Base-by-base conservation (phyloP, 768 basidiomycete species). In the Naematelia aurantialba region DNA sequence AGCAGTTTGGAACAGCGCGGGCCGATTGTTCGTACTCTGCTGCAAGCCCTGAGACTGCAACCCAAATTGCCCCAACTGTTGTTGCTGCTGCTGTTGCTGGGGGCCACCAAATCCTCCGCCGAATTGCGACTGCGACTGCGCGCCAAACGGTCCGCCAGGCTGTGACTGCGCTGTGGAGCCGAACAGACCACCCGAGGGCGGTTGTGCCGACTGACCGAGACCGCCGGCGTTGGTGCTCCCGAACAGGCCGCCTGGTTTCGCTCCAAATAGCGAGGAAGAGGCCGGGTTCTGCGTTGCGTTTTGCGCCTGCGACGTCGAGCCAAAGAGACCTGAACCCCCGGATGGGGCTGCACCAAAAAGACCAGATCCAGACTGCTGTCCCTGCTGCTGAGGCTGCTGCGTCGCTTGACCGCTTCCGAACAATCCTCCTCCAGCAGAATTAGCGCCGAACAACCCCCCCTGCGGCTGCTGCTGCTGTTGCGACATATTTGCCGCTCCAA, bases 161-260 rank as follows among this genome's bases (percentile, higher is more conserved):
- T 50, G 56, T 12, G 58, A n/a, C 31, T 62, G 61, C 17, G 54
- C 45, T 8, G 58, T 60, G 8, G 68, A 65, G 31, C 69, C 66
- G 29, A 70, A 70, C 10, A 67, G 58, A 45, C 62, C 59, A n/a
- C 50, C 45, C 19, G 24, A 12, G 30, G 44, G 58, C 47, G 31
- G 65, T 51, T 61, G 62, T 14, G n/a, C 30, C 14, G 52, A 46
- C 19, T 31, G 50, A 13, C 65, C 68, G 52, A 62, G 58, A 1
- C 60, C 52, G 29, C 65, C 61, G 2, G 56, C 31, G 17, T 51
- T 24, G 4, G 56, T 22, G 49, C 27, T 53, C 13, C 63, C 59
- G 30, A 61, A 58, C 27, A 61, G 44, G 3, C 55, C 55, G 17
- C 62, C 62, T 55, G 10, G 5, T 14, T 17, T 52, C 27, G 24